Evolutionary conservation across 2,329 filamentous ascomycete species (phyloP), one percentile per base, ranked within the genome.

Genomic region (Gnomoniopsis sp.): DNA sequence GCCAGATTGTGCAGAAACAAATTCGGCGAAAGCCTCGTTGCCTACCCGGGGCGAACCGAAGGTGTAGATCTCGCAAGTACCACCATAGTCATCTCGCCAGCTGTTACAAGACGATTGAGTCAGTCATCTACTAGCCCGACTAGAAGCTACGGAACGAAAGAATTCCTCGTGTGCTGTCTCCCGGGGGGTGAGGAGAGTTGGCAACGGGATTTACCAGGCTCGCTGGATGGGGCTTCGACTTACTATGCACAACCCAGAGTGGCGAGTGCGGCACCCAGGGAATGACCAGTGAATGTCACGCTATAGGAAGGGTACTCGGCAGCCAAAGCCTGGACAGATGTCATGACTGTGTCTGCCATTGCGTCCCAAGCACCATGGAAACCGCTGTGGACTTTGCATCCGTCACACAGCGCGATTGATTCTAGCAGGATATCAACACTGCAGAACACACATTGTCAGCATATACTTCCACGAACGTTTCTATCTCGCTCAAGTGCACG

Each of bases 391-490:
- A 69, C 59, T 23, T 62, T 59, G 53, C 66, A 68, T 8, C 58
- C 56, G 8, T 33, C n/a, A 62, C 73, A 76, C 54, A 72, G 69
- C 3, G 69, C 70, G 57, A 75, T 69, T 33, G 55, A 19, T 47
- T 67, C 53, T 63, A 74, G 67, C 8, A 68, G 49, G 64, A 83
- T 77, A 47, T 73, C 61, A 49, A 81, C 38, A 6, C 48, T 64
- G 50, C 4, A 44, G 17, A 17, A 6, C 36, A 41, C 36, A 15
- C 36, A 10, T n/a, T 41, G 36, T 30, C 26, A 30, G 26, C 26
- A 30, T 19, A 44, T 44, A 19, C 15, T 17, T 19, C 15, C 4
- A n/a, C 4, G 36, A 11, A n/a, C 6, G 36, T 41, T 4, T 15
- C 36, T 41, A n/a, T 3, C 14, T 2, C 36, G 4, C 12, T 1